phyloP scores from a whole-genome alignment of 176 grass and related monocot species.

The Carex parvula region DNA sequence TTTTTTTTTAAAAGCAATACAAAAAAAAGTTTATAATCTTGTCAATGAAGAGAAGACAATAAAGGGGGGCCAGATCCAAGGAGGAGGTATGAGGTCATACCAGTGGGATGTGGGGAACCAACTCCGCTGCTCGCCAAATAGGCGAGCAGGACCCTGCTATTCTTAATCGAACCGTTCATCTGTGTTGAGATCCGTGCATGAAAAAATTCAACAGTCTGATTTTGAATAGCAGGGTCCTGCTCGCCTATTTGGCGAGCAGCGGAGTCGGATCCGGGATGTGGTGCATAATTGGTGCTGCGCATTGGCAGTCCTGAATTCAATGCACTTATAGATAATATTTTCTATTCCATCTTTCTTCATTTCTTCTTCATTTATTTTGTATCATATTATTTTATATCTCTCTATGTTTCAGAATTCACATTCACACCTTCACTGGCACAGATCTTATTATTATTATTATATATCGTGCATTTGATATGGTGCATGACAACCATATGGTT shows the following conservation, averaged over 20 bases:
- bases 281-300: conserved; percentile 31
- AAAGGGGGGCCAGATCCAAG: conserved; percentile 30
- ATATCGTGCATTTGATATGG: not conserved
- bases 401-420: conserved; percentile 18
- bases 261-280: no score
- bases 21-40: not conserved
- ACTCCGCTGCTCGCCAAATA: no score
- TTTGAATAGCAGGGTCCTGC: no score
- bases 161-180: no score
- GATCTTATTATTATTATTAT: not conserved
- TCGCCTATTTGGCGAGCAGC: no score
- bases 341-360: conserved; percentile 26
- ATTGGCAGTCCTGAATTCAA: conserved; percentile 39
- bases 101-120: conserved; percentile 25
- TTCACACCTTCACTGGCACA: not conserved
- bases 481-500: conserved; percentile 26
- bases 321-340: conserved; percentile 33
- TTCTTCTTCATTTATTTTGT: not conserved
- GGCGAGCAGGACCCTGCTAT: no score
- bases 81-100: conserved; percentile 22
- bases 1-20: not conserved
- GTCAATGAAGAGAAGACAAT: not conserved
- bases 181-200: no score
- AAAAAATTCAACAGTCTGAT: no score
- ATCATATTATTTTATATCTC: conserved; percentile 7